Evolutionary conservation across 2,329 filamentous ascomycete species (phyloP).

Genomic region (Fusarium compactum): DNA sequence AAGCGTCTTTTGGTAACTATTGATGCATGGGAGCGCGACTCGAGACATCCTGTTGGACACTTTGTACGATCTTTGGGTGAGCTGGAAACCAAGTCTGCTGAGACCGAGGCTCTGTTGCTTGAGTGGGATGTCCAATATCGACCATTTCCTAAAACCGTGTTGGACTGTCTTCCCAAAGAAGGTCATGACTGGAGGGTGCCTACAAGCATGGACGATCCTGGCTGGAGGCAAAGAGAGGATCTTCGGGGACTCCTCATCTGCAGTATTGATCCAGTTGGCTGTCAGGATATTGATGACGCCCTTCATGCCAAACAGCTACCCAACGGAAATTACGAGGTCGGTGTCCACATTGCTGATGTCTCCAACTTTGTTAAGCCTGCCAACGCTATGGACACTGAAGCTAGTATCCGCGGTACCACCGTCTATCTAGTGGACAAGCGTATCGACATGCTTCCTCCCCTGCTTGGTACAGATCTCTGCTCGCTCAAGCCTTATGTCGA

Average conservation of each 20-base stretch:
- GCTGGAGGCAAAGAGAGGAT: slow-evolving; percentile 88
- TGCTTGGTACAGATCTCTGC: slow-evolving; percentile 95
- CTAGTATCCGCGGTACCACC: slow-evolving; percentile 92
- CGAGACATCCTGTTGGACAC: slow-evolving; percentile 91
- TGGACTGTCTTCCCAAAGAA: slow-evolving; percentile 91
- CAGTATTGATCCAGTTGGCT: slow-evolving; percentile 96
- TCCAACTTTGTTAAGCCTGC: slow-evolving; percentile 98
- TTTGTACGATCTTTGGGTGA: slow-evolving; percentile 94
- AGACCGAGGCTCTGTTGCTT: slow-evolving; percentile 92
- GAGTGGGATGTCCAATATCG: slow-evolving; percentile 99
- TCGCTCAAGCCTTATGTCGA: slow-evolving; percentile 99
- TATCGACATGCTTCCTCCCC: slow-evolving; percentile 98
- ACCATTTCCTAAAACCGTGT: slow-evolving; percentile 93
- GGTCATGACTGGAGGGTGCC: slow-evolving; percentile 96
- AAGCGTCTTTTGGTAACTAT: slow-evolving; percentile 94
- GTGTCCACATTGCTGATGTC: slow-evolving; percentile 99
- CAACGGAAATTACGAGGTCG: slow-evolving; percentile 95
- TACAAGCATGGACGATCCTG: slow-evolving; percentile 79
- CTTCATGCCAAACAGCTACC: slow-evolving; percentile 86
- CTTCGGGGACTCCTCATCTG: slow-evolving; percentile 89
- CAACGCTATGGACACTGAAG: slow-evolving; percentile 97
- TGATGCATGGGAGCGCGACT: slow-evolving; percentile 94
- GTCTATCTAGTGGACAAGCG: slow-evolving; percentile 99
- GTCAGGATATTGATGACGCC: slow-evolving; percentile 98
- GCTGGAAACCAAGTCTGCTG: slow-evolving; percentile 95